Evolutionary conservation across 768 basidiomycete species (phyloP).

Genomic region (Amylocystis lapponica): DNA sequence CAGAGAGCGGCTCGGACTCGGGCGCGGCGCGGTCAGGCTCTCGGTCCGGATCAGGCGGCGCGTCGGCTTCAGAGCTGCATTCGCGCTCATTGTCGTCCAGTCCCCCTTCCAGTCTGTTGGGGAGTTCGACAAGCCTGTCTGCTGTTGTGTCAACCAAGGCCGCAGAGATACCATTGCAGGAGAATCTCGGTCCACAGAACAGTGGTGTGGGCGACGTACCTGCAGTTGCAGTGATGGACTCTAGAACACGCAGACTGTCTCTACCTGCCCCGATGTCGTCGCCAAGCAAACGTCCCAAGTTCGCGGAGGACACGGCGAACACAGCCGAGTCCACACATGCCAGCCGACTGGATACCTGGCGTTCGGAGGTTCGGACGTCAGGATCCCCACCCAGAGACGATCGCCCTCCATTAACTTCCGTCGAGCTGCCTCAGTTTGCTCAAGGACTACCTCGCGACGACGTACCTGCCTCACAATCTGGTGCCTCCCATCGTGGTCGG

Average conservation of each 20-base stretch:
- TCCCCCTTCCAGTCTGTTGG: constrained; percentile 12
- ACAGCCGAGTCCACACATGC: neutral
- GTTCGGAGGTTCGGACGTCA: constrained; percentile 15
- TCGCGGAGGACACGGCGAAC: neutral
- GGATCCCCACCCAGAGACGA: constrained; percentile 1
- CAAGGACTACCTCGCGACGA: too few relatives aligned
- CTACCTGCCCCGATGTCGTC: neutral
- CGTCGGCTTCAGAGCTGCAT: neutral
- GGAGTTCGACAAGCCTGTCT: constrained; percentile 13
- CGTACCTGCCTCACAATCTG: too few relatives aligned
- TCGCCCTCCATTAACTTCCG: too few relatives aligned
- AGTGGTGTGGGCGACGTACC: constrained; percentile 1
- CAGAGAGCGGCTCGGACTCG: constrained; percentile 12
- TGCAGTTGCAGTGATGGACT: neutral
- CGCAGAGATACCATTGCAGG: constrained; percentile 2
- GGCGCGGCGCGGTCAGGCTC: constrained; percentile 3
- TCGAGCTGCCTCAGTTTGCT: too few relatives aligned
- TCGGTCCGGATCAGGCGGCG: neutral
- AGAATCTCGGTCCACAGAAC: too few relatives aligned
- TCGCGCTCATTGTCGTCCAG: constrained; percentile 8
- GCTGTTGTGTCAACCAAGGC: constrained; percentile 11
- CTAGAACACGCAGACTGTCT: neutral
- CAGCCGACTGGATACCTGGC: constrained; percentile 19
- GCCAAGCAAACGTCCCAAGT: constrained; percentile 1
- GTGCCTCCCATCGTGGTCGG: neutral